A percentile compares a stretch with the other conserved stretches of the same genome.
These are phyloP conservation scores for Abortiporus biennis DNA, from an alignment of 1,284 basidiomycete species.

Conservation along the genomic window DNA sequence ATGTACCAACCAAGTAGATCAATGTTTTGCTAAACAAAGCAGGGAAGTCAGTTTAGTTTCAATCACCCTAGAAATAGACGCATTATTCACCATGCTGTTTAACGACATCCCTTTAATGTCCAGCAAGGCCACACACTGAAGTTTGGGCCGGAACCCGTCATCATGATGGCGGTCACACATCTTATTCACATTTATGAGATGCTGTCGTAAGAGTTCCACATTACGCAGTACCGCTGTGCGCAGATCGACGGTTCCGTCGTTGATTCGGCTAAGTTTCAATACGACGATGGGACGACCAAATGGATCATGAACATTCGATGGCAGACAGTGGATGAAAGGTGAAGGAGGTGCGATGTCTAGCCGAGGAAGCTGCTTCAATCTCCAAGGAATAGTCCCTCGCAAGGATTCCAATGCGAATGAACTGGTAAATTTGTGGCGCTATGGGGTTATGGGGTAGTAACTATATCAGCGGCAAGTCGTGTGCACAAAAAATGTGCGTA, in stretches of 20 bases:
- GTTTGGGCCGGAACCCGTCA: slow-evolving; percentile 25
- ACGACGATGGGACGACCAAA: slow-evolving; percentile 60
- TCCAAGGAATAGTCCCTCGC: slow-evolving; percentile 52
- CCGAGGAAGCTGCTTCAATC: slow-evolving; percentile 43
- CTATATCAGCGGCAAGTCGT: slow-evolving; percentile 12
- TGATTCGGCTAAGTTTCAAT: slow-evolving; percentile 31
- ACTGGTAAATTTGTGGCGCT: slow-evolving; percentile 64
- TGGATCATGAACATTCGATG: slow-evolving; percentile 44
- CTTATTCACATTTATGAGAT: slow-evolving; percentile 41
- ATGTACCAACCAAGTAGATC: slow-evolving; percentile 60
- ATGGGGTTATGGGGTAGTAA: slow-evolving; percentile 9
- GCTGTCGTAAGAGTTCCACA: slow-evolving; percentile 49
- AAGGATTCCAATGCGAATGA: slow-evolving; percentile 60
- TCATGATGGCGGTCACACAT: slow-evolving; percentile 6
- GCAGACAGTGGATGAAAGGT: slow-evolving; percentile 41
- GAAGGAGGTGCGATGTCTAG: slow-evolving; percentile 19
- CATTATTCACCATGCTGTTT: slow-evolving; percentile 47
- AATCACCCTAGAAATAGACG: slow-evolving; percentile 3
- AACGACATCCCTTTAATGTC: slow-evolving; percentile 59
- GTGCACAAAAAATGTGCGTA: no score
- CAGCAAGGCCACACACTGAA: slow-evolving; percentile 68
- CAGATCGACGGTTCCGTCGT: slow-evolving; percentile 29
- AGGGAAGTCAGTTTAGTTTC: not conserved
- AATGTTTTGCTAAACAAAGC: slow-evolving; percentile 36
- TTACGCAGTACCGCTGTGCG: slow-evolving; percentile 39